Conservation (phyloP, 2,329 filamentous ascomycete genomes). For the Exophiala dermatitidis region DNA sequence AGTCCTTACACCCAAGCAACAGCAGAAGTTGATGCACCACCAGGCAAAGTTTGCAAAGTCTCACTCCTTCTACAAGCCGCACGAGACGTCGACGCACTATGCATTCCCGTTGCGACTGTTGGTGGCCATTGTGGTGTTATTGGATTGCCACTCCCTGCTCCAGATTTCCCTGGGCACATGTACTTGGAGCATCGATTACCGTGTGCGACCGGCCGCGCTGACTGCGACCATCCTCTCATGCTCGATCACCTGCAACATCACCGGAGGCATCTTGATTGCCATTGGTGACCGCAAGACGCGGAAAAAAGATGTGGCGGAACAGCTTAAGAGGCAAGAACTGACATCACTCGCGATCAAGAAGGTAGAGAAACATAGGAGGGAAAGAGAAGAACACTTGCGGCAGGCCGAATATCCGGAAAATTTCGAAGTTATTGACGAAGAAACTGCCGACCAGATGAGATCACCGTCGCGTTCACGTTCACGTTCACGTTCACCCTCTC, state of each 20-base stretch:
- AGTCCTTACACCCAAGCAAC: conserved; percentile 47
- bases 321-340: conserved; percentile 67
- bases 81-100: conserved; percentile 74
- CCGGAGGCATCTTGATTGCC: conserved; percentile 67
- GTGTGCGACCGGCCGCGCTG: conserved; percentile 60
- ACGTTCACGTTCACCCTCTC: no score
- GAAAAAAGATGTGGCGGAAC: conserved; percentile 78
- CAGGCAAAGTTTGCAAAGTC: conserved; percentile 72
- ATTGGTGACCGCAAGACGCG: conserved; percentile 68
- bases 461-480: neutral
- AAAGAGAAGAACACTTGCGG: conserved; percentile 8
- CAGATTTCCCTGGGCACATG: conserved; percentile 72
- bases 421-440: conserved; percentile 23
- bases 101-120: conserved; percentile 70
- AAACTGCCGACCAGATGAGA: conserved; percentile 14
- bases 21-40: conserved; percentile 65
- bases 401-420: conserved; percentile 4
- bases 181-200: conserved; percentile 72
- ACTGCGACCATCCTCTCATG: conserved; percentile 76
- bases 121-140: conserved; percentile 67
- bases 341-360: conserved; percentile 59
- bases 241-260: conserved; percentile 70
- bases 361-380: conserved; percentile 25
- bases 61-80: conserved; percentile 83
- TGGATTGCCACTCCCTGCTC: conserved; percentile 71